Evolutionary conservation across 2,329 filamentous ascomycete genomes (phyloP), one percentile per base, ranked within the genome.

Genomic region (Trichoderma sp.): DNA sequence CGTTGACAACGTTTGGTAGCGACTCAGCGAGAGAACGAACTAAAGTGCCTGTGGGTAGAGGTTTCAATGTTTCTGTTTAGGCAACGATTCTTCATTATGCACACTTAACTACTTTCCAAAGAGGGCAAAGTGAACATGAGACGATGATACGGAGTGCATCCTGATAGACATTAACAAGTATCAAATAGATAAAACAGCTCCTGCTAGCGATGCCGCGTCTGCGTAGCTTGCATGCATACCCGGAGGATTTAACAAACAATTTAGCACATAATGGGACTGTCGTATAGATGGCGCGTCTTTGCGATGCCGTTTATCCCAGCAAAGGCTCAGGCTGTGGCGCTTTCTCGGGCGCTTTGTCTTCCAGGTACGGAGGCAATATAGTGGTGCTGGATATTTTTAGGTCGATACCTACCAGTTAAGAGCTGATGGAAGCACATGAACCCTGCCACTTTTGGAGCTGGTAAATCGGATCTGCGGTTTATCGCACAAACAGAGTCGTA

Each of bases 321-420:
- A 53, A 37, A 24, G 35, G 52, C 61, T 43, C 49, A 64, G 61
- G 31, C 49, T 14, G 61, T 64, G 61, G 61, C 61, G 61, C 49
- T 29, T 64, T 21, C 47, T 24, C 24, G 31, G 13, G 49, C 35
- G 33, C 31, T 29, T 64, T 24, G 27, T 64, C 14, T 29, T 31
- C 8, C 21, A 49, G 11, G 47, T 49, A 49, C 47, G 10, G 5
- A 49, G n/a, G 47, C 11, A 47, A n/a, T 43, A n/a, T 10, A 43
- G 47, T 49, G 21, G 47, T 24, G 21, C 47, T 49, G n/a, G 47
- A 13, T 49, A 49, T 49, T 49, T 49, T 49, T 49, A 49, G 47
- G 47, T 49, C 21, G n/a, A 24, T 21, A 24, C 47, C 47, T 49
- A 24, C n/a, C 47, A 4, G n/a, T 24, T 49, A 11, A 8, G 47